Base-by-base conservation (phyloP, 257 asterid species). In the Fraxinus pennsylvanica region DNA sequence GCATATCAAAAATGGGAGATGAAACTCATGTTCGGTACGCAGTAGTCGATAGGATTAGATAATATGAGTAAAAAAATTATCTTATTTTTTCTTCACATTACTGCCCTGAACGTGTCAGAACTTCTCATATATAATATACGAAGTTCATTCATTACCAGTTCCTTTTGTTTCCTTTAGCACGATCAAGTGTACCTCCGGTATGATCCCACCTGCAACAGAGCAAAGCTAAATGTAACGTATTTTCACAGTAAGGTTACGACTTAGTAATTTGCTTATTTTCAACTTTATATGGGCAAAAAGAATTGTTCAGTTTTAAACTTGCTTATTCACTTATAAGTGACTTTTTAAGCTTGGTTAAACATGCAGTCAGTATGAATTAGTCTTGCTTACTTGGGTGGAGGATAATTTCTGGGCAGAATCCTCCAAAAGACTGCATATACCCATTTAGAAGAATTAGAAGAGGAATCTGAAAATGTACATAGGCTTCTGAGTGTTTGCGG, bases 361-460 rank as follows among this genome's bases (percentile, higher is more conserved):
- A n/a, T 19, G 15, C 13, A 59, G 29, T 6, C 22, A 17, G 1
- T 4, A 57, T 21, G 39, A 0, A 43, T 36, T 54, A 74, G 72
- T 30, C 57, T 7, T 82, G 82, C 84, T 86, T 87, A 92, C 97
- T 90, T 92, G 35, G 97, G 96, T 33, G 97, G 97, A 78, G 97
- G 97, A 63, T 88, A 92, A 63, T 88, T 91, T 78, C 97, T 88
- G 10, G 97, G 97, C 65, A 92, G 83, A 84, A 90, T 90, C 67
- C 90, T 91, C 97, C 97, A 92, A 83, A 90, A 92, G 79, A 92
- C 91, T 35, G 97, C 91, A 79, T 91, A 92, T 19, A 79, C 91
- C 97, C 97, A 92, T 63, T 91, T 91, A 5, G 94, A 81, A 74
- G 88, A 80, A 39, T 27, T 38, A 27, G 88, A 76, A 27, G 93